These are phyloP conservation scores for Klebsormidium nitens DNA, from an alignment of 139 green algal species.

Conservation along the genomic window DNA sequence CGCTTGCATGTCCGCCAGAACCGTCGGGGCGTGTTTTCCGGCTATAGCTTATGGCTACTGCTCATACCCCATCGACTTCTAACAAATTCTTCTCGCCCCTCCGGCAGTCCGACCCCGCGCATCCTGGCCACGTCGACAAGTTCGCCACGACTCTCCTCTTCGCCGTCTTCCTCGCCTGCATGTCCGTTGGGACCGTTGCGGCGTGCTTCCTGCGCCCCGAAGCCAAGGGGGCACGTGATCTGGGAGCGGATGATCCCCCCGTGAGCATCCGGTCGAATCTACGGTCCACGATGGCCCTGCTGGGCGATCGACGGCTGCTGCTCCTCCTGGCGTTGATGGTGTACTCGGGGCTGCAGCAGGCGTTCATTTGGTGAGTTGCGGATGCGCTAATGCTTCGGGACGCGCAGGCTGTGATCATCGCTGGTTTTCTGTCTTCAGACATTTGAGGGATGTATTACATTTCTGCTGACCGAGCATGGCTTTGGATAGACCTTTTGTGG, in stretches of 20 bases:
- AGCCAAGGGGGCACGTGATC: too few relatives aligned
- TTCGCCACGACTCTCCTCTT: too few relatives aligned
- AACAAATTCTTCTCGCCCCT: too few relatives aligned
- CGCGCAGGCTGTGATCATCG: not conserved
- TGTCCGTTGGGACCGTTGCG: conserved; percentile 9
- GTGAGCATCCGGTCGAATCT: too few relatives aligned
- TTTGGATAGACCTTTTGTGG: not conserved
- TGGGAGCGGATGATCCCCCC: too few relatives aligned
- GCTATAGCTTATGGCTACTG: too few relatives aligned
- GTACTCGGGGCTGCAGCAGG: conserved; percentile 18
- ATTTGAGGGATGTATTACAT: not conserved
- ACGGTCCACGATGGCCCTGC: too few relatives aligned
- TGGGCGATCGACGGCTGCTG: conserved; percentile 9
- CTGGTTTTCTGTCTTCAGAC: not conserved
- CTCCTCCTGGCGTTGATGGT: conserved; percentile 15
- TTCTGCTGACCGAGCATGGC: not conserved
- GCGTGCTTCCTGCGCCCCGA: conserved; percentile 8
- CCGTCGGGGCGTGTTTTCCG: too few relatives aligned
- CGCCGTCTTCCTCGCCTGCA: not conserved
- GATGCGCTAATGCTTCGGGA: not conserved
- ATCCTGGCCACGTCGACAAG: too few relatives aligned
- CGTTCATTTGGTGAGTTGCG: conserved; percentile 30
- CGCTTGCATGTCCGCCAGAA: conserved; percentile 2
- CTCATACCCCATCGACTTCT: too few relatives aligned
- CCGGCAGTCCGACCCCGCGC: too few relatives aligned